Evolutionary conservation across 495 filamentous ascomycete genomes (phyloP).

Genomic region (Penicillium ucsense): DNA sequence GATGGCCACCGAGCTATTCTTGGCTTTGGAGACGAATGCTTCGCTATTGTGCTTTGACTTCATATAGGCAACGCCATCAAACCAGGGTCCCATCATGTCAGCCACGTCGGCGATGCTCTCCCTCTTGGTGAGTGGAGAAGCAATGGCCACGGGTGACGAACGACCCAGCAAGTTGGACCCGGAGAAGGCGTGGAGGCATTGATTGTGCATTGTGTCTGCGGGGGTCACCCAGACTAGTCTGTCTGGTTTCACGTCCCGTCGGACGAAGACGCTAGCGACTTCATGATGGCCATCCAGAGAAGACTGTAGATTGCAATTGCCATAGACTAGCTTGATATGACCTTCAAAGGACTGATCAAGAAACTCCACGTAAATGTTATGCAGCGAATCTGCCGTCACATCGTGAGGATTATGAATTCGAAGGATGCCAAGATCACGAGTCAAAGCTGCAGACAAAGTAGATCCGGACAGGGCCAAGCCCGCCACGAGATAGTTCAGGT

Average conservation of each 20-base stretch:
- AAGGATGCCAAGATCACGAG: constrained; percentile 7
- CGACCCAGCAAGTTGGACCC: constrained; percentile 12
- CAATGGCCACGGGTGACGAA: constrained; percentile 14
- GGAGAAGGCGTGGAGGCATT: constrained; percentile 28
- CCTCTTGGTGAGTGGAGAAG: constrained; percentile 10
- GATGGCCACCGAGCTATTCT: constrained; percentile 41
- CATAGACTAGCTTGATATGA: constrained; percentile 22
- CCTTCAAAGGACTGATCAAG: constrained; percentile 17
- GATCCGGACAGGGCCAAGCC: constrained; percentile 8
- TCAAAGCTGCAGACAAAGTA: constrained; percentile 4
- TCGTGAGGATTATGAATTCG: constrained; percentile 5
- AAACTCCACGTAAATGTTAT: constrained; percentile 24
- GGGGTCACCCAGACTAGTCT: constrained; percentile 27
- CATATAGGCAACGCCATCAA: constrained; percentile 56
- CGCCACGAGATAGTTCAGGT: constrained; percentile 3
- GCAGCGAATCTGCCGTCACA: constrained; percentile 22
- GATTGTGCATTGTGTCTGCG: constrained; percentile 16
- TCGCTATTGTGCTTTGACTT: constrained; percentile 42
- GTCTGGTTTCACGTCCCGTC: constrained; percentile 19
- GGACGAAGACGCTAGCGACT: constrained; percentile 16
- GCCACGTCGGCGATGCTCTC: constrained; percentile 26
- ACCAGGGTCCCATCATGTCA: constrained; percentile 58
- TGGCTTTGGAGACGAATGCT: constrained; percentile 44
- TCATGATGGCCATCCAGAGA: constrained; percentile 17
- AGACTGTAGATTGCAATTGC: constrained; percentile 14